Base-by-base conservation (phyloP, 2,329 filamentous ascomycete genomes). In the Fusarium chuoi region DNA sequence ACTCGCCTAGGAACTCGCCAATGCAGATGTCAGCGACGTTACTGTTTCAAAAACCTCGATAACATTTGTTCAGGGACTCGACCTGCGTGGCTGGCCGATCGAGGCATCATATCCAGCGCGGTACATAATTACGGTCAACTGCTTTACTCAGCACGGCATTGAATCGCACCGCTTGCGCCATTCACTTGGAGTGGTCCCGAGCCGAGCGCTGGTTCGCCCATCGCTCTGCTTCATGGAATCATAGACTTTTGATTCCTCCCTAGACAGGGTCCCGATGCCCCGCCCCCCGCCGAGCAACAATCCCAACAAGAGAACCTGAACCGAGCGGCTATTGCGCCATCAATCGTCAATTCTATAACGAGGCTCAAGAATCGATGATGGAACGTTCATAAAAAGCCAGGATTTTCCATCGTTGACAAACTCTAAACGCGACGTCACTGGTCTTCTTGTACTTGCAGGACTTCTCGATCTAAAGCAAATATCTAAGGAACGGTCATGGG, bases 101-200 rank as follows among this genome's bases (percentile, higher is more conserved):
- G 26, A 61, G 46, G 35, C 54, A 68, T 62, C 71, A 62, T 65
- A 45, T 49, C 41, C 11, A 65, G 48, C 35, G 45, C 51, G 52
- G 45, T 38, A 30, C 30, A 30, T 33, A 48, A 63, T 58, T 44
- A 28, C 52, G 35, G 61, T 38, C 49, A 55, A 39, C 48, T 38
- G 46, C 60, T 70, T 75, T 74, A 71, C 44, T 71, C 61, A 75
- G 70, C 73, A 73, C 73, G 69, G 62, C 73, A 75, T 71, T 58
- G 52, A 72, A 68, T 75, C 70, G 65, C 57, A 75, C 73, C 65
- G 69, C 67, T 71, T 74, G 73, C 73, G 73, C 73, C 73, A 75
- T 75, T 48, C 65, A 62, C 52, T 58, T 55, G 41, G 65, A 63
- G 73, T 74, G 73, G 73, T 68, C 59, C 73, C 62, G 48, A 69